Conservation (phyloP, 352 stramenopile species). For the Plasmopara muralis region DNA sequence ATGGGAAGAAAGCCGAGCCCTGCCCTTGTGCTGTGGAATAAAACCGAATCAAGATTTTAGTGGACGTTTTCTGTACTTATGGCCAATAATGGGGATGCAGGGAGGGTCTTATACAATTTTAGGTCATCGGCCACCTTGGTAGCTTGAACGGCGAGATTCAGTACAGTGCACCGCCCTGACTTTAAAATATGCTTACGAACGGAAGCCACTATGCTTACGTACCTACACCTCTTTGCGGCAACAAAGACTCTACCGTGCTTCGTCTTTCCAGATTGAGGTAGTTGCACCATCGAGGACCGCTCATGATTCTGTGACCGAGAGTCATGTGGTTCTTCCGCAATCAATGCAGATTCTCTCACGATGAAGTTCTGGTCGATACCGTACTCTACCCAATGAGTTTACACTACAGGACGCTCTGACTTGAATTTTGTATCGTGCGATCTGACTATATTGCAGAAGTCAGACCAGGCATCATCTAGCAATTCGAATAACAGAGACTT, state of each 20-base stretch:
- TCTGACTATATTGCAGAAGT: constrained; percentile 22
- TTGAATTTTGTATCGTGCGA: constrained; percentile 7
- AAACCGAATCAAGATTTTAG: constrained; percentile 22
- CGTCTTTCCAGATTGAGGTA: neutral
- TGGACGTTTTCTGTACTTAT: constrained; percentile 11
- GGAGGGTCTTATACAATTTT: neutral
- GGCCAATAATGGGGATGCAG: neutral
- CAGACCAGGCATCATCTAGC: constrained; percentile 6
- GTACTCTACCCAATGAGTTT: constrained; percentile 13
- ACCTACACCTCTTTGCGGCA: no score
- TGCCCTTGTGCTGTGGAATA: constrained; percentile 3
- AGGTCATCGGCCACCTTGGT: neutral
- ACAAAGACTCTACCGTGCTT: neutral
- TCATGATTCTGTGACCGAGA: constrained; percentile 1
- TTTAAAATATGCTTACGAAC: neutral
- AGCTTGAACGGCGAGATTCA: neutral
- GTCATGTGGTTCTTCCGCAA: constrained; percentile 18
- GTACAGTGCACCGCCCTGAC: constrained; percentile 7
- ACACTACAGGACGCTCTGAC: constrained; percentile 6
- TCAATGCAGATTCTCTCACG: constrained; percentile 16
- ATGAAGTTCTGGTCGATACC: constrained; percentile 8
- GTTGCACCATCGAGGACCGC: neutral
- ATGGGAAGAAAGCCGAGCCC: constrained; percentile 11
- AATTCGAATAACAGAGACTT: neutral
- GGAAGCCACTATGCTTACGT: no score